Conservation (phyloP, 768 basidiomycete species). For the Collybia mongolica region DNA sequence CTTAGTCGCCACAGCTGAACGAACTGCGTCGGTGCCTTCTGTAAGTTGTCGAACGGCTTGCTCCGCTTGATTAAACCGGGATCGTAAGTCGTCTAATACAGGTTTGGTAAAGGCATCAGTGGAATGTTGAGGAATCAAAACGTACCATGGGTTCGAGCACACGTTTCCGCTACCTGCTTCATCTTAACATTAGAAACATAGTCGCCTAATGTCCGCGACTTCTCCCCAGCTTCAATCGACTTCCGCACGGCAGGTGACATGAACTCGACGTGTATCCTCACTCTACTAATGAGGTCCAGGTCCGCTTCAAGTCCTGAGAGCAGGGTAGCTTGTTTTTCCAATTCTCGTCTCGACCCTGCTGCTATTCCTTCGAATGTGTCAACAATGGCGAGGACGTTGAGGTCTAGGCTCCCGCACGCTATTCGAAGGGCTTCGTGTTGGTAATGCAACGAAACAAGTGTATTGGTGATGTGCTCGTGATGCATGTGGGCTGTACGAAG, state of each 20-base stretch:
- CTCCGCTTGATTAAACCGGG: constrained; percentile 55
- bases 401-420: constrained; percentile 70
- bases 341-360: constrained; percentile 54
- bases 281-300: constrained; percentile 63
- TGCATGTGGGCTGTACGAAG: constrained; percentile 63
- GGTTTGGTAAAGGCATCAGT: not conserved
- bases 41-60: constrained; percentile 50
- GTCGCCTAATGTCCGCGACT: constrained; percentile 69
- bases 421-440: constrained; percentile 74
- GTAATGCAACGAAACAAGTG: constrained; percentile 50
- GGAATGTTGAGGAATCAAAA: constrained; percentile 5
- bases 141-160: constrained; percentile 67
- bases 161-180: constrained; percentile 75
- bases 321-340: constrained; percentile 63
- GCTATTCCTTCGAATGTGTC: constrained; percentile 70
- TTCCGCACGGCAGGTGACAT: constrained; percentile 63
- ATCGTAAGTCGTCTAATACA: constrained; percentile 53
- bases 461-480: constrained; percentile 56
- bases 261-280: constrained; percentile 75
- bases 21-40: constrained; percentile 58
- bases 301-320: constrained; percentile 69
- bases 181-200: constrained; percentile 81
- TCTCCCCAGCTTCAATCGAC: constrained; percentile 71
- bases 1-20: constrained; percentile 43
- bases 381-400: constrained; percentile 66